phyloP scores from a whole-genome alignment of 306 rosid species.

The Morella rubra region DNA sequence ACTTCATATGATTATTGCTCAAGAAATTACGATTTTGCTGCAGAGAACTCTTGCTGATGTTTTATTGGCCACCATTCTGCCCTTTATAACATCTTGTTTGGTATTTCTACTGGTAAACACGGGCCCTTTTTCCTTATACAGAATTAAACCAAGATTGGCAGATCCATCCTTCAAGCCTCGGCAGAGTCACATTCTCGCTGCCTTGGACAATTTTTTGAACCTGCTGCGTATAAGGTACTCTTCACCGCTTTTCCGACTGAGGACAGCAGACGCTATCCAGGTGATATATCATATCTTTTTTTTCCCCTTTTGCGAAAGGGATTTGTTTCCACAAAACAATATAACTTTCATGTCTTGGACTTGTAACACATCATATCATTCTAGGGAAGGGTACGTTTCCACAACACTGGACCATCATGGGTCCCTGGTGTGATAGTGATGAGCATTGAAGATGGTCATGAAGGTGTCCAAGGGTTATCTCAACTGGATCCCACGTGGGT shows the following conservation, averaged over 20 bases:
- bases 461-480: slow-evolving; percentile 66
- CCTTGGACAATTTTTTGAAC: slow-evolving; percentile 64
- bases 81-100: slow-evolving; percentile 12
- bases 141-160: slow-evolving; percentile 84
- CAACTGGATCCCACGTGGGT: slow-evolving; percentile 90
- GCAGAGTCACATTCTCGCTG: slow-evolving; percentile 52
- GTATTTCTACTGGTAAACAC: slow-evolving; percentile 20
- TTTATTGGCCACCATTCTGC: slow-evolving; percentile 1
- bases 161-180: slow-evolving; percentile 86
- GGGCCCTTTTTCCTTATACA: slow-evolving; percentile 33
- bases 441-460: slow-evolving; percentile 92
- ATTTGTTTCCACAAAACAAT: slow-evolving; percentile 6
- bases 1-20: background rate
- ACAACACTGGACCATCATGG: slow-evolving; percentile 68
- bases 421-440: slow-evolving; percentile 70
- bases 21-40: slow-evolving; percentile 12
- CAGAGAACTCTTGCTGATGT: slow-evolving; percentile 19
- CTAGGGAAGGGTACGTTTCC: slow-evolving; percentile 72
- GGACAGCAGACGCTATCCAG: slow-evolving; percentile 78
- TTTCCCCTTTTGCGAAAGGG: background rate
- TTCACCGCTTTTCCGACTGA: slow-evolving; percentile 88
- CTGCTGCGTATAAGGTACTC: slow-evolving; percentile 81
- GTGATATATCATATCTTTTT: slow-evolving; percentile 37
- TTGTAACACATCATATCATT: slow-evolving; percentile 11
- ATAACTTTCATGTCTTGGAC: slow-evolving; percentile 14